These are phyloP conservation scores for Hordeum pubiflorum DNA, from an alignment of 202 grass and related monocot genomes.

Conservation along the genomic window DNA sequence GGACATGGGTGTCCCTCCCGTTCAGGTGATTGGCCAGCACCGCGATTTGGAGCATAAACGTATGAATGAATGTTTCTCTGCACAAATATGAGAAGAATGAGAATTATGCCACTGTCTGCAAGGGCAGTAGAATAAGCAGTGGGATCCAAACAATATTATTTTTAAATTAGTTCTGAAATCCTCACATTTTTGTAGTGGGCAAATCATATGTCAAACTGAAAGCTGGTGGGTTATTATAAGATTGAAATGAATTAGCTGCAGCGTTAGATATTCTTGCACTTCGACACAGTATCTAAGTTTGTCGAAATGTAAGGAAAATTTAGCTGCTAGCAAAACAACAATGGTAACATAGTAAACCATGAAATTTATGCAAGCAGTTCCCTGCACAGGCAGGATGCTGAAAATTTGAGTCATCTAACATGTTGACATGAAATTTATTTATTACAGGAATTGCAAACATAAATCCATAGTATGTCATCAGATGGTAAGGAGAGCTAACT, in stretches of 20 bases:
- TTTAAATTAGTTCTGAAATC: not conserved
- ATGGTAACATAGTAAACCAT: not conserved
- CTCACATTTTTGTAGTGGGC: not conserved
- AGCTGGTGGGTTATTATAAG: not conserved
- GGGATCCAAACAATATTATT: not conserved
- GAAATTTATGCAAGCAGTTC: not conserved
- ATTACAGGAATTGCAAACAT: not conserved
- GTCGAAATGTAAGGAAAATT: not conserved
- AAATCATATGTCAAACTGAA: not conserved
- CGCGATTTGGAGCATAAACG: slow-evolving; percentile 93
- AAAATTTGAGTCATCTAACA: not conserved
- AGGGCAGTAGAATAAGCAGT: not conserved
- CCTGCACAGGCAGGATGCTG: not conserved
- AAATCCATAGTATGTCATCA: not conserved
- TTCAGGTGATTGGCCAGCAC: slow-evolving; percentile 87
- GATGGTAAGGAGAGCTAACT: not conserved
- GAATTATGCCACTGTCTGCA: not conserved
- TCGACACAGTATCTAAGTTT: not conserved
- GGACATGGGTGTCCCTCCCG: slow-evolving; percentile 82
- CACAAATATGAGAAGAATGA: slow-evolving; percentile 23
- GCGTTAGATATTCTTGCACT: not conserved
- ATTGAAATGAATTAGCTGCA: not conserved
- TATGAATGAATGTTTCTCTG: slow-evolving; percentile 87
- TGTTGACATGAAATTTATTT: not conserved
- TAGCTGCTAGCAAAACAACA: not conserved